phyloP scores from a whole-genome alignment of 441 rosid genomes.

The Biscutella auriculata region DNA sequence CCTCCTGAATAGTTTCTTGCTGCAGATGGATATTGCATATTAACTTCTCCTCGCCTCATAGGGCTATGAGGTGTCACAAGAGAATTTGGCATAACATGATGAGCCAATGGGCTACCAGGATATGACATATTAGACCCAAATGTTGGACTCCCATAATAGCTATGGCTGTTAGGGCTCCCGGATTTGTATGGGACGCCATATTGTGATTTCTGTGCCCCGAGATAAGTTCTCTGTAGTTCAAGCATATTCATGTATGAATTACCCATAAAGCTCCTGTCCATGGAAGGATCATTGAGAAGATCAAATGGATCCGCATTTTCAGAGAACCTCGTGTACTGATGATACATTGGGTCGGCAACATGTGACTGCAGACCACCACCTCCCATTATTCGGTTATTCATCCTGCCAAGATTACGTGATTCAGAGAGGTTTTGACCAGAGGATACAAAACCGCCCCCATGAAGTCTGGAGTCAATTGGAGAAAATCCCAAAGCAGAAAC shows the following conservation, averaged over 20 bases:
- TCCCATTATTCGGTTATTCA: conserved; percentile 40
- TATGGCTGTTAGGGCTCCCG: conserved; percentile 41
- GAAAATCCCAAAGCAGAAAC: conserved; percentile 49
- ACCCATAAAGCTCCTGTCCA: conserved; percentile 46
- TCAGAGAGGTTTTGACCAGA: conserved; percentile 44
- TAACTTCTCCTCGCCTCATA: conserved; percentile 48
- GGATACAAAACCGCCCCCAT: conserved; percentile 39
- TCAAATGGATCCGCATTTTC: conserved; percentile 45
- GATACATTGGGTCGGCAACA: conserved; percentile 52
- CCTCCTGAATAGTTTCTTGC: conserved; percentile 49
- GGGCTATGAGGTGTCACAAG: conserved; percentile 56
- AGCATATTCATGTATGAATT: conserved; percentile 47
- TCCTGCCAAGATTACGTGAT: conserved; percentile 33
- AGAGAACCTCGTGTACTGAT: conserved; percentile 45
- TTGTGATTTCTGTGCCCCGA: conserved; percentile 57
- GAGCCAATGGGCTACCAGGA: conserved; percentile 57
- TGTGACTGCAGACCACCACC: conserved; percentile 45
- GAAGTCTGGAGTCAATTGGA: conserved; percentile 52
- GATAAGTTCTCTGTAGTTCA: conserved; percentile 62
- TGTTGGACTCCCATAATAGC: conserved; percentile 46
- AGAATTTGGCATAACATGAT: conserved; percentile 41
- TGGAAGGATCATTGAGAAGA: conserved; percentile 36
- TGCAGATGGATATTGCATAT: conserved; percentile 41
- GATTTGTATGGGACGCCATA: conserved; percentile 46
- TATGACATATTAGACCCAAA: conserved; percentile 50